These are phyloP conservation scores for Starmera stellimalicola DNA, from an alignment of 1,139 yeast species.

Conservation along the genomic window DNA sequence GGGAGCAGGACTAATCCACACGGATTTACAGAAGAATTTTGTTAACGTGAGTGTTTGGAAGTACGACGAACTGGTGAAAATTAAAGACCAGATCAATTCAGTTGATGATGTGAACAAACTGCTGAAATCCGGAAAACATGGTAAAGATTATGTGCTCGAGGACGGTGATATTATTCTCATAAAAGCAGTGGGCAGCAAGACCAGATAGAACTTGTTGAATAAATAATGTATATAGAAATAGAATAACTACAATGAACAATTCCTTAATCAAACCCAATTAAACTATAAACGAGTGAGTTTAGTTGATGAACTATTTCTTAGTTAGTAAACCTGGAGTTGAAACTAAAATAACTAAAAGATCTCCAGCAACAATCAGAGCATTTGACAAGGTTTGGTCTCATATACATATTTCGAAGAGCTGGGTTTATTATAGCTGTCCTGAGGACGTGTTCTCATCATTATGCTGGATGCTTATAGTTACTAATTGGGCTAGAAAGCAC, in stretches of 20 bases:
- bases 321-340: no score
- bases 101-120: slow-evolving; percentile 11
- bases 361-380: slow-evolving; percentile 24
- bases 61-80: slow-evolving; percentile 32
- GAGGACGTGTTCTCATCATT: slow-evolving; percentile 29
- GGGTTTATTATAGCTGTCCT: slow-evolving; percentile 33
- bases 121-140: slow-evolving; percentile 26
- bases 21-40: slow-evolving; percentile 77
- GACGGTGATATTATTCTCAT: slow-evolving; percentile 72
- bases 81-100: slow-evolving; percentile 7
- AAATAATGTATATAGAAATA: no score
- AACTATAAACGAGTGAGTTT: no score
- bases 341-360: no score
- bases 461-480: no score
- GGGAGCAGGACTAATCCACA: slow-evolving; percentile 92
- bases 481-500: not conserved
- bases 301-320: no score
- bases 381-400: slow-evolving; percentile 29
- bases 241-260: not conserved
- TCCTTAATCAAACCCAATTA: slow-evolving; percentile 3
- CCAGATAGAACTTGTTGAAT: no score
- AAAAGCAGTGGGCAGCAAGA: slow-evolving; percentile 37
- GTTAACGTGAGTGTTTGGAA: slow-evolving; percentile 66
- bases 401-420: slow-evolving; percentile 39
- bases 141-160: slow-evolving; percentile 63